Evolutionary conservation across 805 yeast genomes (phyloP), one percentile per base, ranked within the genome.

Genomic region (Saturnispora serradocipensis): DNA sequence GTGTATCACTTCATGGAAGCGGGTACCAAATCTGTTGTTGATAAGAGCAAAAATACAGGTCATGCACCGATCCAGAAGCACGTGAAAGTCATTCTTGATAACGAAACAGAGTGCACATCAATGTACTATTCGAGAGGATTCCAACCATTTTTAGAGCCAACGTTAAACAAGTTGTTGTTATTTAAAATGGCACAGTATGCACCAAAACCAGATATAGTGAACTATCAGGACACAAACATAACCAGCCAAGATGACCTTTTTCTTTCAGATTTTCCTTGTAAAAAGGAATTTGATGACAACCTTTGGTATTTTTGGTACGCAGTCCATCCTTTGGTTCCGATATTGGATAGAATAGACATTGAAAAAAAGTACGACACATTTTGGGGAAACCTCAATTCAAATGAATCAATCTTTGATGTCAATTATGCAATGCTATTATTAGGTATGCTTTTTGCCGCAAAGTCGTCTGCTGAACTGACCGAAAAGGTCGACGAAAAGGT

Each of bases 61-160:
- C 22, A 8, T 18, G 5, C 24, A 7, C 42, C 20, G 7, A 38
- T 20, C 5, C 42, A 11, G 10, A 38, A 38, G 22, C 24, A 20
- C 8, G 36, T 36, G 9, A 40, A 36, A 25, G 15, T 43, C 2
- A 16, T 38, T 13, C 10, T 39, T 20, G 25, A 40, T 16, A 35
- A 44, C 30, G 45, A 18, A 35, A 45, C 7, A 3, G 36, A 43
- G n/a, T 11, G 16, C 24, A 28, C 49, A 1, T 51, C 58, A 2
- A 25, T 56, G 25, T 56, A 56, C 18, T 48, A 53, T 46, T 53
- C 58, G 5, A 40, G 55, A 11, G 55, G 55, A 3, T 56, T 56
- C 38, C 53, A 49, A 20, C 58, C 56, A 1, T 50, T 27, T 36
- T 32, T 49, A 16, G 53, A 50, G 25, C 40, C 49, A 13, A 8